phyloP scores from a whole-genome alignment of 352 stramenopile species.

The Plasmopara halstedii region DNA sequence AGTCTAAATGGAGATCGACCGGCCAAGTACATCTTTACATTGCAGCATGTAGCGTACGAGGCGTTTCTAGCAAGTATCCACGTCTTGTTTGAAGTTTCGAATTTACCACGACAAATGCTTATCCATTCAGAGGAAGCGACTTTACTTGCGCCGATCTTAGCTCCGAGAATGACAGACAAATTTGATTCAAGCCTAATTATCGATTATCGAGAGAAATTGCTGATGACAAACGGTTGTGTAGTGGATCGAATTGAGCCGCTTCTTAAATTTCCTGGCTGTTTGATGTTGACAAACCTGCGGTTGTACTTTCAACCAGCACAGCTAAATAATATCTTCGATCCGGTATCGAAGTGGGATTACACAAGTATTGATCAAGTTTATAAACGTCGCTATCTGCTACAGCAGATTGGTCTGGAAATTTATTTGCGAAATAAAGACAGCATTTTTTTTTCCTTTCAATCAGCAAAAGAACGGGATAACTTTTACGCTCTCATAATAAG shows the following conservation, averaged over 20 bases:
- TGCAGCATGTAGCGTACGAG: conserved; percentile 59
- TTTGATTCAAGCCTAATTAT: conserved; percentile 81
- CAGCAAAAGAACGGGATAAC: conserved; percentile 53
- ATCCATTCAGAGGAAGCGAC: conserved; percentile 62
- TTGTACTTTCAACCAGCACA: conserved; percentile 90
- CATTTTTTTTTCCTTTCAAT: conserved; percentile 81
- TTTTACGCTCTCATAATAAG: conserved; percentile 60
- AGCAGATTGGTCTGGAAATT: conserved; percentile 84
- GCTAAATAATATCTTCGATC: conserved; percentile 88
- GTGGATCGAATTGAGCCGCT: conserved; percentile 81
- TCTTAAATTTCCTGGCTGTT: conserved; percentile 75
- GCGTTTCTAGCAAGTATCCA: conserved; percentile 59
- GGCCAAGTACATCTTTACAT: conserved; percentile 64
- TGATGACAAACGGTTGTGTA: conserved; percentile 38
- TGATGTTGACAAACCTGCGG: conserved; percentile 69
- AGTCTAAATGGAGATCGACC: conserved; percentile 10
- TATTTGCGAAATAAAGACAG: conserved; percentile 58
- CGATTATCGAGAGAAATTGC: conserved; percentile 72
- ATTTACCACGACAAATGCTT: conserved; percentile 33
- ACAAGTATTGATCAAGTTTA: conserved; percentile 67
- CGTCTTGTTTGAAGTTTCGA: conserved; percentile 49
- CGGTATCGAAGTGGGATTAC: conserved; percentile 82
- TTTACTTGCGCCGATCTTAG: conserved; percentile 55
- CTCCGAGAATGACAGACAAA: conserved; percentile 35
- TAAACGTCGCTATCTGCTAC: conserved; percentile 84